Evolutionary conservation across 2,329 filamentous ascomycete species (phyloP).

Genomic region (Leptographium procerum): DNA sequence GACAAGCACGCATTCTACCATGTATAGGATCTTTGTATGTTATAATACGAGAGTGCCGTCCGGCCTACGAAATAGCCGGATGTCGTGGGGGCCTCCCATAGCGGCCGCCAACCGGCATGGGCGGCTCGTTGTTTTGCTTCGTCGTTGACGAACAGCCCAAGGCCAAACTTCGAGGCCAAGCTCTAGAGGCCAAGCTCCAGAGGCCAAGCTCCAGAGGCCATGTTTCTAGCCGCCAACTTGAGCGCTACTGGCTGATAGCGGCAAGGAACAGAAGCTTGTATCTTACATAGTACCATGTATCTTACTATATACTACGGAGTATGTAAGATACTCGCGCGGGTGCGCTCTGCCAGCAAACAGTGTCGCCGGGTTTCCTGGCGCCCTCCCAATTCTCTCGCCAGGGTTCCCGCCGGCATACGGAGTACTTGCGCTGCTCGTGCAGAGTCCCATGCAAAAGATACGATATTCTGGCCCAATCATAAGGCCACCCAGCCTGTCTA

Average conservation of each 20-base stretch:
- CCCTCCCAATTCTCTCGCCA: not conserved
- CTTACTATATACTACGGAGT: too few species aligned
- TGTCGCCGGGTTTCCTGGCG: not conserved
- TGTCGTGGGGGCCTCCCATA: too few species aligned
- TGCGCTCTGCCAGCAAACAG: not conserved
- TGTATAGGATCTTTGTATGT: not conserved
- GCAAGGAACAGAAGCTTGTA: too few species aligned
- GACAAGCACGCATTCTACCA: not conserved
- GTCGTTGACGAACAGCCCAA: not conserved
- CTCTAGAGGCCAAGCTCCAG: not conserved
- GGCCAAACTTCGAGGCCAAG: not conserved
- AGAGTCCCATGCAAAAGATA: too few species aligned
- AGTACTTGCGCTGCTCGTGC: too few species aligned
- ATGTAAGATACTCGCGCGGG: not conserved
- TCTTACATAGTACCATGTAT: too few species aligned
- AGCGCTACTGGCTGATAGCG: too few species aligned
- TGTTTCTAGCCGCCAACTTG: not conserved
- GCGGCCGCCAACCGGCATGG: not conserved
- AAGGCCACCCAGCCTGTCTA: not conserved
- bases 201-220: not conserved
- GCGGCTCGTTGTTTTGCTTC: not conserved
- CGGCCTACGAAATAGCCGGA: too few species aligned
- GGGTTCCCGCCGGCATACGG: too few species aligned
- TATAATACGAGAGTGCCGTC: too few species aligned
- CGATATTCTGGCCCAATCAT: not conserved